Evolutionary conservation across 1,139 yeast species (phyloP).

Genomic region (Diutina neorugosa): DNA sequence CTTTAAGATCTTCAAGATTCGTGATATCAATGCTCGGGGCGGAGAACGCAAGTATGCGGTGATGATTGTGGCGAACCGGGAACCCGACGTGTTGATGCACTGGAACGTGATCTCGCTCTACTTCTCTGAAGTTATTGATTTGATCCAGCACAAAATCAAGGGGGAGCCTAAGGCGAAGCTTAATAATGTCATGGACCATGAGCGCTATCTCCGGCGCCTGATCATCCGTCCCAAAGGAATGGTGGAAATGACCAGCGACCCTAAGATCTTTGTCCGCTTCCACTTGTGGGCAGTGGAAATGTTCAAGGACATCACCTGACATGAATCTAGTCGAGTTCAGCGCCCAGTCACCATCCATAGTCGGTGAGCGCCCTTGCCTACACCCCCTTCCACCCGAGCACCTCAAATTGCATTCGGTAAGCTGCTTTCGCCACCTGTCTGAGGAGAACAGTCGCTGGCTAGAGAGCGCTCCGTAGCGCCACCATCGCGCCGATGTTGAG

Average conservation of each 20-base stretch:
- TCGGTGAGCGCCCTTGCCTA: no score
- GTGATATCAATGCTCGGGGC: slow-evolving; percentile 66
- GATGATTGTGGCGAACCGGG: slow-evolving; percentile 50
- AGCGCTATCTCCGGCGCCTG: slow-evolving; percentile 40
- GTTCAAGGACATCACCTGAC: slow-evolving; percentile 13
- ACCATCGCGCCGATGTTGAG: no score
- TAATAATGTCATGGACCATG: slow-evolving; percentile 26
- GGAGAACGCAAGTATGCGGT: slow-evolving; percentile 64
- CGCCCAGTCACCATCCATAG: no score
- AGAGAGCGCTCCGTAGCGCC: no score
- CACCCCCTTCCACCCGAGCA: no score
- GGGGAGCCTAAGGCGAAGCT: slow-evolving; percentile 5
- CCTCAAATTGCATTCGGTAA: no score
- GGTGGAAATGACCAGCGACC: slow-evolving; percentile 48
- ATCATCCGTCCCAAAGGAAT: slow-evolving; percentile 45
- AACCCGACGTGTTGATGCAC: slow-evolving; percentile 35
- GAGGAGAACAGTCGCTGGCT: no score
- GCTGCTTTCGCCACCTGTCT: no score
- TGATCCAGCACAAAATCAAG: slow-evolving; percentile 34
- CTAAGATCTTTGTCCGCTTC: slow-evolving; percentile 44
- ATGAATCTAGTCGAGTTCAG: no score
- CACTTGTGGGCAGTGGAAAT: slow-evolving; percentile 58
- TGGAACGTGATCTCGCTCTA: slow-evolving; percentile 49
- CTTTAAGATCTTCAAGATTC: slow-evolving; percentile 52
- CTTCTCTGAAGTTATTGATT: slow-evolving; percentile 36